Base-by-base conservation (phyloP, 1,284 basidiomycete species). In the Irpex sp. region DNA sequence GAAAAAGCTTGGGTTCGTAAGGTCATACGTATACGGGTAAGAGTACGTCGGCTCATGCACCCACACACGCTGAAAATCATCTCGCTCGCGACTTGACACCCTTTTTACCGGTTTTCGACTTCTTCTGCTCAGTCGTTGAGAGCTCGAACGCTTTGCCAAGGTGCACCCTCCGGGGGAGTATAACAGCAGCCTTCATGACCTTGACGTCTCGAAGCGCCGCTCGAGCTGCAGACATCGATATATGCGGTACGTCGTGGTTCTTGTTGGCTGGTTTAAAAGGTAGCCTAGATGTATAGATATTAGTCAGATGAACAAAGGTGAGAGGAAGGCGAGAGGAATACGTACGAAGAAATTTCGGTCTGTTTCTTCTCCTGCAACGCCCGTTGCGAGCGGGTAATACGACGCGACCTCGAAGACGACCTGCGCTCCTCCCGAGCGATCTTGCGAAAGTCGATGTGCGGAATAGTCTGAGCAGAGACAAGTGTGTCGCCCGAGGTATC, bases 131-230 rank as follows among this genome's bases (percentile, higher is more conserved):
- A 10, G 18, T 10, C 19, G n/a, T 6, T 1, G 48, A 21, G 21
- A 51, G 19, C 18, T 51, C n/a, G 42, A 65, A 60, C 5, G n/a
- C 33, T 56, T 62, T 61, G 53, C 60, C 61, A 6, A 57, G 36
- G 54, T 63, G 60, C 5, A 36, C 10, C 8, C 21, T n/a, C 18
- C 52, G 45, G 16, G 60, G 58, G 14, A 28, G 47, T 51, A 65
- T 51, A 37, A 61, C 10, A 1, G 56, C 23, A 37, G 45, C 53
- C 14, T 37, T 59, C 6, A 37, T 45, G 1, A 45, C n/a, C 10
- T 45, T 5, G 16, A 65, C 56, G 42, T 60, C 42, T 9, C 28
- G 55, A 5, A 65, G 58, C 16, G 58, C 48, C 14, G 39, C 6
- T 6, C 60, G 59, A 23, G 62, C 60, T 16, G 56, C 56, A 14